A percentile compares a stretch with the other conserved stretches of the same genome.
phyloP scores from a whole-genome alignment of 345 rosid species.

The Citrus sp. region DNA sequence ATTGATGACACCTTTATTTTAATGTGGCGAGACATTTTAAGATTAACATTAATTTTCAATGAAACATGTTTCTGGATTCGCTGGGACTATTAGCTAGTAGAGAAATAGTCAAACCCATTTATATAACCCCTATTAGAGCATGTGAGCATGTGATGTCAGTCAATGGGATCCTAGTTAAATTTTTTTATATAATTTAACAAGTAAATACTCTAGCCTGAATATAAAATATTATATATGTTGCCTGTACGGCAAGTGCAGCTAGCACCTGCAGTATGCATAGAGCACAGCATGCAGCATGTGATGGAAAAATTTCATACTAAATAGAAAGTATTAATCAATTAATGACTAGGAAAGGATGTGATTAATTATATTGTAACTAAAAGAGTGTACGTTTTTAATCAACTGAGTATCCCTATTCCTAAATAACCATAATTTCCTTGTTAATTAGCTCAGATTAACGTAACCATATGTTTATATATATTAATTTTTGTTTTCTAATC shows the following conservation, averaged over 20 bases:
- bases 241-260: not conserved
- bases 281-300: not conserved
- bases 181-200: not conserved
- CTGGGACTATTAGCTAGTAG: not conserved
- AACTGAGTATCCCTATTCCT: not conserved
- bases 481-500: too few relatives aligned
- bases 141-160: conserved; percentile 4
- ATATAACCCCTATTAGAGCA: not conserved
- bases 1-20: not conserved
- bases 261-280: not conserved
- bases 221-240: not conserved
- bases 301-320: not conserved
- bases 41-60: not conserved
- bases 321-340: not conserved
- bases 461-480: too few relatives aligned
- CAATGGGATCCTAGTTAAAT: not conserved
- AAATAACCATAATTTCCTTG: not conserved
- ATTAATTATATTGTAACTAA: not conserved
- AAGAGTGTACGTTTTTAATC: not conserved
- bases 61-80: not conserved
- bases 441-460: not conserved
- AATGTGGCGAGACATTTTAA: not conserved
- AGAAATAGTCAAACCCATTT: not conserved
- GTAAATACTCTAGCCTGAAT: not conserved
- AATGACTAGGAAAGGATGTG: not conserved